phyloP scores from a whole-genome alignment of 768 basidiomycete species.

The Russula vinacea region DNA sequence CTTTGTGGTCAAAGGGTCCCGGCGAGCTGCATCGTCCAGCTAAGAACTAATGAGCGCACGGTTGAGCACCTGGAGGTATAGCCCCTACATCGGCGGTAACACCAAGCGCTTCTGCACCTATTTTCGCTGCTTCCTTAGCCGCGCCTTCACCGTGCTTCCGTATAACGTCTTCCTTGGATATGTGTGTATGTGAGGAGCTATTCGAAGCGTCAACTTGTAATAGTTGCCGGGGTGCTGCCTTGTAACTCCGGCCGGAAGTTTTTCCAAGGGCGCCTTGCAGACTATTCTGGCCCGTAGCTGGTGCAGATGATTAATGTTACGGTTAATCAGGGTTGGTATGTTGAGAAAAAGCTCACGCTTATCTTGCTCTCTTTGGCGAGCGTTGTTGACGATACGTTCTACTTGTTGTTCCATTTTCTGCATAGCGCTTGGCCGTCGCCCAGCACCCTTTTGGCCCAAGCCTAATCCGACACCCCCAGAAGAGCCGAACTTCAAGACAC shows the following conservation, averaged over 20 bases:
- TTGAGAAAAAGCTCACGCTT: slow-evolving; percentile 53
- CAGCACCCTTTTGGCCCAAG: slow-evolving; percentile 61
- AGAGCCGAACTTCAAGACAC: slow-evolving; percentile 81
- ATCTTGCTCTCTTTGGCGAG: slow-evolving; percentile 81
- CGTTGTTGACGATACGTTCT: slow-evolving; percentile 91
- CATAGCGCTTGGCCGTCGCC: slow-evolving; percentile 79
- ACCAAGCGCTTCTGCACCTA: slow-evolving; percentile 70
- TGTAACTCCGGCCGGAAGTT: slow-evolving; percentile 90
- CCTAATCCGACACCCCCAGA: slow-evolving; percentile 85
- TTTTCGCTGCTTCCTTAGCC: slow-evolving; percentile 69
- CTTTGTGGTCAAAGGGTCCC: slow-evolving; percentile 74
- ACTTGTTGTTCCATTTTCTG: slow-evolving; percentile 94
- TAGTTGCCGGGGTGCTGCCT: slow-evolving; percentile 94
- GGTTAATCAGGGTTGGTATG: slow-evolving; percentile 1
- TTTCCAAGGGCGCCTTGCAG: slow-evolving; percentile 93
- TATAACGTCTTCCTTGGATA: slow-evolving; percentile 53
- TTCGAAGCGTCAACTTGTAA: slow-evolving; percentile 74
- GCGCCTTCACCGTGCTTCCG: slow-evolving; percentile 50
- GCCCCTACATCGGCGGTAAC: slow-evolving; percentile 51
- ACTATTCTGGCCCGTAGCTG: slow-evolving; percentile 47
- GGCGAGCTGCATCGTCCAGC: slow-evolving; percentile 60
- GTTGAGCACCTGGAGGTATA: not conserved
- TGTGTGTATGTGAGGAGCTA: slow-evolving; percentile 46
- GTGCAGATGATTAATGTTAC: slow-evolving; percentile 37
- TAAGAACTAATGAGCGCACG: slow-evolving; percentile 33